These are phyloP conservation scores for Berkeleyomyces basicola DNA, from an alignment of 2,329 filamentous ascomycete genomes.

Conservation along the genomic window DNA sequence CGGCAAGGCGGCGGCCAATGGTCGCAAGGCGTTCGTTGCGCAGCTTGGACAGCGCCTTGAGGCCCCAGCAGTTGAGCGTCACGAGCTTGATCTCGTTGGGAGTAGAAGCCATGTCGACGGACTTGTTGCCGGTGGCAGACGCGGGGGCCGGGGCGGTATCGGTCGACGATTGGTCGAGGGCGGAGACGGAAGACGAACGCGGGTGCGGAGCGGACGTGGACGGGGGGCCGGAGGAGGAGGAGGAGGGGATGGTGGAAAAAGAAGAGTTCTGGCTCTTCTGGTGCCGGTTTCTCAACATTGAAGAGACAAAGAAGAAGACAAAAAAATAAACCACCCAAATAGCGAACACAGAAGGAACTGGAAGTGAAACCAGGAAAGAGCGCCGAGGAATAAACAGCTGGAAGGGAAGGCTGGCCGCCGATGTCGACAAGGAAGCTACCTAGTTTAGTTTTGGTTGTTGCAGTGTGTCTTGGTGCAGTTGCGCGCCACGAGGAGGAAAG, in stretches of 20 bases:
- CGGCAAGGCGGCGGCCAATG: constrained; percentile 66
- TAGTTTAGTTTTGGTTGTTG: neutral
- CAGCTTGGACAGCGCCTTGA: constrained; percentile 69
- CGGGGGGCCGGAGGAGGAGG: neutral
- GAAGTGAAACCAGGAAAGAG: neutral
- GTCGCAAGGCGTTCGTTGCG: constrained; percentile 63
- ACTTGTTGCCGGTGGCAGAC: constrained; percentile 15
- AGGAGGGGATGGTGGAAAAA: neutral
- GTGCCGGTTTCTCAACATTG: constrained; percentile 11
- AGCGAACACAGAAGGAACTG: no score
- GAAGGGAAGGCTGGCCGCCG: neutral
- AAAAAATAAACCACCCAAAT: neutral
- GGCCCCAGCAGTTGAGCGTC: constrained; percentile 93
- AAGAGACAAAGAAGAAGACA: neutral
- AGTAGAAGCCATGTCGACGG: constrained; percentile 22
- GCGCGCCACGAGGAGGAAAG: neutral
- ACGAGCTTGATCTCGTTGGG: constrained; percentile 53
- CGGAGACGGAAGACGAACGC: neutral
- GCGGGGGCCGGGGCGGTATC: neutral
- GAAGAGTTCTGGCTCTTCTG: constrained; percentile 8
- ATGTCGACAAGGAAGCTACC: neutral
- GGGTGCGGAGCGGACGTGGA: neutral
- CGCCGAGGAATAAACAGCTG: neutral
- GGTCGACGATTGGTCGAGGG: constrained; percentile 5
- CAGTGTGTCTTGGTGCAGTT: neutral